A percentile compares a stretch with the other conserved stretches of the same genome.
phyloP scores from a whole-genome alignment of 495 filamentous ascomycete species.

The Sordaria brevicollis region DNA sequence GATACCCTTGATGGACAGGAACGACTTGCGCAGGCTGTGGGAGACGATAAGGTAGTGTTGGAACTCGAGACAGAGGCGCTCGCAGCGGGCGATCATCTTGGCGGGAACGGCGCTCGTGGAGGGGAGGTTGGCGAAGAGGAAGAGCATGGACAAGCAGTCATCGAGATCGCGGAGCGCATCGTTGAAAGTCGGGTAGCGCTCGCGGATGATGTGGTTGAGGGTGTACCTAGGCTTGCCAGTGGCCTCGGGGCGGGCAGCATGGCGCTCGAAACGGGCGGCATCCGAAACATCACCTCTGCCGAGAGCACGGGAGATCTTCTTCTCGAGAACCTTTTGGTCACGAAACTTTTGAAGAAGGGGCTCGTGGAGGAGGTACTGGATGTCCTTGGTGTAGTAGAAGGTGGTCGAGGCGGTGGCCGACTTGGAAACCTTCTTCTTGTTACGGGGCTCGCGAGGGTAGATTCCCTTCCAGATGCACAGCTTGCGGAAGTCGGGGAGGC shows the following conservation, averaged over 20 bases:
- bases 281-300: conserved; percentile 84
- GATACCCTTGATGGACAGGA: conserved; percentile 97
- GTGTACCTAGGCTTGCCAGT: conserved; percentile 75
- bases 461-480: conserved; percentile 99
- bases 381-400: conserved; percentile 98
- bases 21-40: conserved; percentile 84
- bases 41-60: conserved; percentile 92
- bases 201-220: conserved; percentile 92
- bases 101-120: conserved; percentile 75
- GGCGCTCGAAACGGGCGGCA: conserved; percentile 54
- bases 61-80: conserved; percentile 85
- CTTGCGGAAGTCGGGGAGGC: conserved; percentile 90
- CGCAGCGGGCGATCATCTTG: conserved; percentile 88
- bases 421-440: conserved; percentile 93
- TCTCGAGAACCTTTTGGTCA: conserved; percentile 89
- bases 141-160: conserved; percentile 92
- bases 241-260: conserved; percentile 65
- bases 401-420: conserved; percentile 81
- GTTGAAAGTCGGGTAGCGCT: conserved; percentile 94
- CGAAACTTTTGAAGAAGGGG: conserved; percentile 92
- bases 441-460: conserved; percentile 91
- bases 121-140: conserved; percentile 94
- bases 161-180: conserved; percentile 93
- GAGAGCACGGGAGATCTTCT: conserved; percentile 88
- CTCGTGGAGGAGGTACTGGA: conserved; percentile 95